phyloP scores from a whole-genome alignment of 208 protist genomes.

The Acanthamoeba castellanii region DNA sequence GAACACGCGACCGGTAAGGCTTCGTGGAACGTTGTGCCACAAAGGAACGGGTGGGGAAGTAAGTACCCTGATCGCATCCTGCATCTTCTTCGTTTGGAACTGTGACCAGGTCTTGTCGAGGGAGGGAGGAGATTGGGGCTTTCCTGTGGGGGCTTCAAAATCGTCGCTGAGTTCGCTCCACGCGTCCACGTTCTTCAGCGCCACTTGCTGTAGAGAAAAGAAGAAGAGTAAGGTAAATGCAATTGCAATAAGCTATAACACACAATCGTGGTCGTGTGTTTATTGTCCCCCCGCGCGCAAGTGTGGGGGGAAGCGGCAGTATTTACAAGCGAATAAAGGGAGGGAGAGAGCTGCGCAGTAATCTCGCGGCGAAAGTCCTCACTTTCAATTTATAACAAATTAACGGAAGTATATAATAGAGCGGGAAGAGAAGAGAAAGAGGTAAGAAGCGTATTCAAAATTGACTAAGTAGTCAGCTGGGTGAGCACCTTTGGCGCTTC shows the following conservation, averaged over 20 bases:
- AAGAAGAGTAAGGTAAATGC: neutral
- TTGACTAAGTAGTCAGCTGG: neutral
- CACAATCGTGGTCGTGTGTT: neutral
- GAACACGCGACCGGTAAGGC: too few relatives aligned
- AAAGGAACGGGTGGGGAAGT: neutral
- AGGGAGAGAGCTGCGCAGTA: neutral
- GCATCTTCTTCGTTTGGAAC: constrained; percentile 53
- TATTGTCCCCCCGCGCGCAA: too few relatives aligned
- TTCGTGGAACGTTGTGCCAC: neutral
- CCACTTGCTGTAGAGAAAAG: constrained; percentile 7
- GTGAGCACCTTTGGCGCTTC: constrained; percentile 5
- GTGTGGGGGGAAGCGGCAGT: too few relatives aligned
- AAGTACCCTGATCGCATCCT: neutral
- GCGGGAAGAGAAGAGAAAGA: neutral
- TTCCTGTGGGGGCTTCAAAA: constrained; percentile 9
- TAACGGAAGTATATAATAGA: neutral
- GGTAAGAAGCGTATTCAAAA: neutral
- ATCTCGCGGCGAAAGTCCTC: neutral
- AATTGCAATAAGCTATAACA: too few relatives aligned
- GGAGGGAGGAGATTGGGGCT: neutral
- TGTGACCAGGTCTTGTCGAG: constrained; percentile 59
- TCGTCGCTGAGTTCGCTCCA: constrained; percentile 49
- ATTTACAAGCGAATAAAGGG: neutral
- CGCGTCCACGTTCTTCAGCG: constrained; percentile 42
- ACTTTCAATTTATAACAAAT: neutral